Evolutionary conservation across 768 basidiomycete genomes (phyloP).

Genomic region (Coprinopsis sp.): DNA sequence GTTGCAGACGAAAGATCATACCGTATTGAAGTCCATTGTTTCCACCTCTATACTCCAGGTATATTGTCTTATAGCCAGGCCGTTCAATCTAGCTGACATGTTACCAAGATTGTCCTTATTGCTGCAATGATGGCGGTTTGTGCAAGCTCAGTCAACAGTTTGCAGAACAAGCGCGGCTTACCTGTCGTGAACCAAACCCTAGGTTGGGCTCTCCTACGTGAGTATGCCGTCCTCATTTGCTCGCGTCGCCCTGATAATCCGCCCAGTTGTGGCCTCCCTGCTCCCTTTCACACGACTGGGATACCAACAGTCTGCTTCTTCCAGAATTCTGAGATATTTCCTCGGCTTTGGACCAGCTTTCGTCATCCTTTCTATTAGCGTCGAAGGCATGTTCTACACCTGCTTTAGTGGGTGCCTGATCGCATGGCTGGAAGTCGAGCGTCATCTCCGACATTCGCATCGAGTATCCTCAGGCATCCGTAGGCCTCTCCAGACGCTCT

Average conservation of each 20-base stretch:
- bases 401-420: slow-evolving; percentile 59
- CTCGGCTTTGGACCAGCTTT: slow-evolving; percentile 74
- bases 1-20: too few relatives aligned
- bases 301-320: slow-evolving; percentile 34
- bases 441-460: slow-evolving; percentile 19
- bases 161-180: slow-evolving; percentile 65
- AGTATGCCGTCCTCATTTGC: slow-evolving; percentile 14
- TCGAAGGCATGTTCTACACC: slow-evolving; percentile 78
- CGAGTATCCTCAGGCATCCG: too few relatives aligned
- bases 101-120: slow-evolving; percentile 49
- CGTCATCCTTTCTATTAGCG: slow-evolving; percentile 74
- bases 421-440: slow-evolving; percentile 67
- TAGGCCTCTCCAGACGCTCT: too few relatives aligned
- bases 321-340: slow-evolving; percentile 59
- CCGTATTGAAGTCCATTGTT: too few relatives aligned
- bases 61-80: too few relatives aligned
- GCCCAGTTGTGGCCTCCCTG: slow-evolving; percentile 38
- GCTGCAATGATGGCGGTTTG: slow-evolving; percentile 49
- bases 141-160: slow-evolving; percentile 48
- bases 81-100: too few relatives aligned
- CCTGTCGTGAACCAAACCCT: slow-evolving; percentile 52
- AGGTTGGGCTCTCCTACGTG: slow-evolving; percentile 68
- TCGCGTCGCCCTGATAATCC: not conserved
- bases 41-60: too few relatives aligned
- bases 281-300: slow-evolving; percentile 43